Evolutionary conservation across 106 monocot genomes (phyloP), one percentile per base, ranked within the genome.

Genomic region (Posidonia australis): DNA sequence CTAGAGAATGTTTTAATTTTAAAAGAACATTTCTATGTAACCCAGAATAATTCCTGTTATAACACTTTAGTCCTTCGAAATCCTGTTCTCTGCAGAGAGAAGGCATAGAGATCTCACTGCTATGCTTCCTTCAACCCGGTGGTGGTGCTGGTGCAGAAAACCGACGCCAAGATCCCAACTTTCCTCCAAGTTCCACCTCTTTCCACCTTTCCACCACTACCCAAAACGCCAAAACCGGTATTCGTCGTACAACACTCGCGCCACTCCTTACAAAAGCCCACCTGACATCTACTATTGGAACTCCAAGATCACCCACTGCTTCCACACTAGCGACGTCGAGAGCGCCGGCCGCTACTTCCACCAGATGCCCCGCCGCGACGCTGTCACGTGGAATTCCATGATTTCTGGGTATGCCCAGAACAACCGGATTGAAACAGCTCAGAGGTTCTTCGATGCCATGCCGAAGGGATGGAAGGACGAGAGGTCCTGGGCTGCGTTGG

Each of bases 311-410:
- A 30, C 58, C 27, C 13, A 14, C 30, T 58, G 27, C 16, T 58
- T 58, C 28, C 45, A 16, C 5, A 20, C 45, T 42, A 58, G 69
- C 44, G 45, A 58, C 58, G 42, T 32, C 41, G 69, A 58, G 13
- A 27, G 27, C 13, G 58, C 69, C 25, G 58, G 69, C 30, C 58
- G 24, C 20, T 46, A 46, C 45, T 69, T 69, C 47, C 58, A 69
- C 44, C 27, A 28, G 17, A 58, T 69, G 69, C 44, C 29, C 19
- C 45, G 44, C 24, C 13, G 69, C 44, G 69, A 69, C 28, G 43
- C 44, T n/a, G 24, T 69, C 18, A 58, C 58, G 1, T 69, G 69
- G 69, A 69, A 69, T 58, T 58, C 69, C 69, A 69, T 69, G 69
- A 69, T 69, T 58, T 54, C 58, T 36, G 69, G 58, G 4, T 69